Percentiles rank a stretch among this genome's conserved stretches.
phyloP scores from a whole-genome alignment of 1,139 yeast species.

The Oligophagozyma castellii region DNA sequence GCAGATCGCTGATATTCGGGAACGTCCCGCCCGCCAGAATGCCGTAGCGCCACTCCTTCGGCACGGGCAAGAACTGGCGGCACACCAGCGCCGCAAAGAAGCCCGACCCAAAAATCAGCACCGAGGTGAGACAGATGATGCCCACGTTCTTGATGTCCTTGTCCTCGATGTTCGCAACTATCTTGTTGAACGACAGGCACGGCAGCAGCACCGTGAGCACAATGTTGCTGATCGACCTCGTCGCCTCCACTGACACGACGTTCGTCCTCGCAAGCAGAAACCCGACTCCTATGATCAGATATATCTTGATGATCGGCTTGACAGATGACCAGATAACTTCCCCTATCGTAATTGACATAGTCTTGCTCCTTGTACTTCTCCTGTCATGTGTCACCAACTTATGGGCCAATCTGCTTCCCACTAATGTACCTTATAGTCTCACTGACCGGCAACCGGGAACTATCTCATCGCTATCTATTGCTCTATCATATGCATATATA shows the following conservation, averaged over 20 bases:
- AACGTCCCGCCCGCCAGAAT: constrained; percentile 66
- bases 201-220: constrained; percentile 66
- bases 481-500: too few species aligned
- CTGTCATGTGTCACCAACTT: too few species aligned
- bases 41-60: constrained; percentile 76
- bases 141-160: constrained; percentile 70
- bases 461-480: too few species aligned
- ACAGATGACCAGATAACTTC: constrained; percentile 68
- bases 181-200: constrained; percentile 63
- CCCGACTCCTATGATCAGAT: constrained; percentile 66
- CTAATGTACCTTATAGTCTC: too few species aligned
- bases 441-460: too few species aligned
- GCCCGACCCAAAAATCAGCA: constrained; percentile 22
- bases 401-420: too few species aligned
- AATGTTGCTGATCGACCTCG: constrained; percentile 57
- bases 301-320: constrained; percentile 83
- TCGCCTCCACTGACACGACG: constrained; percentile 60
- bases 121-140: constrained; percentile 40
- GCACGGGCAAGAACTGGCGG: constrained; percentile 32
- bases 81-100: constrained; percentile 19
- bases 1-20: constrained; percentile 70
- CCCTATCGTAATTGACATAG: constrained; percentile 37
- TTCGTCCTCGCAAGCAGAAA: constrained; percentile 50
- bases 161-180: constrained; percentile 58
- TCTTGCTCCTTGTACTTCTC: too few species aligned